Evolutionary conservation across 441 rosid genomes (phyloP), one percentile per base, ranked within the genome.

Genomic region (Gossypium laxum): DNA sequence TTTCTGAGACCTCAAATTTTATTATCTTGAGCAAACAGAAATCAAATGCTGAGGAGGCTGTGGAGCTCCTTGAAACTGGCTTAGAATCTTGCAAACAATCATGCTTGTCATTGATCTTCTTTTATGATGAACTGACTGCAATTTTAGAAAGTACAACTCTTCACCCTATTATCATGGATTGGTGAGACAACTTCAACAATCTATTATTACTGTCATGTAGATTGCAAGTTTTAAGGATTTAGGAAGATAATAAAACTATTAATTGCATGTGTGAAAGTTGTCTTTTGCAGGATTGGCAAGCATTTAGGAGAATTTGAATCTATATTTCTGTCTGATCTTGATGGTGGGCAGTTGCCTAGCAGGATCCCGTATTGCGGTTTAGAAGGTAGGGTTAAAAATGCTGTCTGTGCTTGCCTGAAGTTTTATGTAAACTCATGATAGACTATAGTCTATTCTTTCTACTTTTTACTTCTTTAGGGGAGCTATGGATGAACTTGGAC

Each of bases 401-500:
- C 45, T 22, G 41, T 72, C 65, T 59, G 8, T 69, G 15, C 54
- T 72, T 73, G 70, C 54, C 55, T 50, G 60, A 67, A 45, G 66
- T 73, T 71, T 22, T 70, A 43, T 56, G 22, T 12, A 28, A 71
- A 57, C 12, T 45, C 18, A 57, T 50, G 58, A 73, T 43, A 60
- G 28, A 52, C 32, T 43, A 45, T 62, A 45, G 34, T 67, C 5
- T 79, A 52, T n/a, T 68, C 34, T 76, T 74, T 81, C n/a, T 38
- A 57, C 72, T 73, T 48, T 67, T 58, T 52, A 47, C 73, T 80
- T 22, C 28, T 85, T 48, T 73, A 92, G 97, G 97, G 45, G 90
- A 92, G 78, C 84, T 90, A 15, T 92, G 96, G 96, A 90, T 92
- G 94, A 92, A 92, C 79, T 84, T 90, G 81, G 98, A 92, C 73